Evolutionary conservation across 2,329 filamentous ascomycete species (phyloP).

Genomic region (Sporothrix inflata): DNA sequence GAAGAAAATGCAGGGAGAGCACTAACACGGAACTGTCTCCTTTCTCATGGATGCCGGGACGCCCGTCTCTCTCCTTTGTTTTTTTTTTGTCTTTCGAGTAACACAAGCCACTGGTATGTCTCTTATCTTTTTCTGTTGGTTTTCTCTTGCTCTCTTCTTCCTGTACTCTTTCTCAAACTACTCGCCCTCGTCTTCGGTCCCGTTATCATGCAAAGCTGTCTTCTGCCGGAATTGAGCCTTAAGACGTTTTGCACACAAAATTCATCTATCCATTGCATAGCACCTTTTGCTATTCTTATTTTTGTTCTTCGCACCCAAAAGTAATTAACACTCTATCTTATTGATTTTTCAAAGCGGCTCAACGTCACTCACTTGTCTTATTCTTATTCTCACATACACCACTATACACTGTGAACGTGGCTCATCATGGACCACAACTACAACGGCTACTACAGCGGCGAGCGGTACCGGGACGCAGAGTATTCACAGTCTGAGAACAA

Average conservation of each 20-base stretch:
- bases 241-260: not conserved
- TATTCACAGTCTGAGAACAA: not conserved
- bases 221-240: not conserved
- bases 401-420: too few relatives aligned
- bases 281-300: not conserved
- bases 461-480: slow-evolving; percentile 43
- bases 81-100: not conserved
- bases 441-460: slow-evolving; percentile 39
- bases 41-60: not conserved
- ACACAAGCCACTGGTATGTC: not conserved
- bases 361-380: not conserved
- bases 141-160: not conserved
- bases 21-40: not conserved
- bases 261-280: not conserved
- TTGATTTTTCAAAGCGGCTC: not conserved
- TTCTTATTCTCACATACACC: not conserved
- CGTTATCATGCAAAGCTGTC: not conserved
- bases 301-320: not conserved
- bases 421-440: slow-evolving; percentile 31
- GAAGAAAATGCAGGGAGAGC: not conserved
- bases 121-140: not conserved
- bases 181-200: not conserved
- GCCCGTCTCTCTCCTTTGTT: not conserved
- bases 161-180: not conserved
- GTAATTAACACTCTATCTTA: not conserved